Evolutionary conservation across 768 basidiomycete genomes (phyloP).

Genomic region (Austroboletus festivus): DNA sequence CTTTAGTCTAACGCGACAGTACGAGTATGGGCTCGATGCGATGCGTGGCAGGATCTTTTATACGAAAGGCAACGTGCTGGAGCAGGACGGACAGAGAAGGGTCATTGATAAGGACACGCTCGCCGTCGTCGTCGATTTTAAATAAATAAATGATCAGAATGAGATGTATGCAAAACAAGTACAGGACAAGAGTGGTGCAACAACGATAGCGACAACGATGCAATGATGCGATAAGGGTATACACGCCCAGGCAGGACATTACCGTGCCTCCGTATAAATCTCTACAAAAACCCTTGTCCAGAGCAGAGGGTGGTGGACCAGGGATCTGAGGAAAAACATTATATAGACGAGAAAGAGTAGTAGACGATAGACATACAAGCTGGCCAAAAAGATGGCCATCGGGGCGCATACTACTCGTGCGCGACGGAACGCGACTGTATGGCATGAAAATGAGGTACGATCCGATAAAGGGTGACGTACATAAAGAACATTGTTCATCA

Average conservation of each 20-base stretch:
- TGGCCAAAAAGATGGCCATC: not conserved
- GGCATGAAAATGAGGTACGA: not conserved
- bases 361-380: slow-evolving; percentile 2
- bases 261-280: not conserved
- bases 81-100: not conserved
- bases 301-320: too few species aligned
- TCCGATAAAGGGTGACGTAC: slow-evolving; percentile 1
- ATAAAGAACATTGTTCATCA: not conserved
- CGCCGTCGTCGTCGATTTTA: slow-evolving; percentile 12
- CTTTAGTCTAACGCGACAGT: not conserved
- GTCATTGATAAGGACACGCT: slow-evolving; percentile 4
- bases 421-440: not conserved
- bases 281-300: not conserved
- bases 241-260: not conserved
- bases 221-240: slow-evolving; percentile 1
- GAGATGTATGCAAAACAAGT: not conserved
- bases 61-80: slow-evolving; percentile 3
- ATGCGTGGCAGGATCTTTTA: slow-evolving; percentile 13
- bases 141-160: slow-evolving; percentile 2
- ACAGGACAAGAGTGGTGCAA: not conserved
- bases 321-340: slow-evolving; percentile 2
- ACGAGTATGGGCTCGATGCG: slow-evolving; percentile 12
- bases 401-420: not conserved
- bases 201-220: not conserved
- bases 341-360: not conserved